phyloP scores from a whole-genome alignment of 2,329 filamentous ascomycete species.

The Metarhizium guizhouense region DNA sequence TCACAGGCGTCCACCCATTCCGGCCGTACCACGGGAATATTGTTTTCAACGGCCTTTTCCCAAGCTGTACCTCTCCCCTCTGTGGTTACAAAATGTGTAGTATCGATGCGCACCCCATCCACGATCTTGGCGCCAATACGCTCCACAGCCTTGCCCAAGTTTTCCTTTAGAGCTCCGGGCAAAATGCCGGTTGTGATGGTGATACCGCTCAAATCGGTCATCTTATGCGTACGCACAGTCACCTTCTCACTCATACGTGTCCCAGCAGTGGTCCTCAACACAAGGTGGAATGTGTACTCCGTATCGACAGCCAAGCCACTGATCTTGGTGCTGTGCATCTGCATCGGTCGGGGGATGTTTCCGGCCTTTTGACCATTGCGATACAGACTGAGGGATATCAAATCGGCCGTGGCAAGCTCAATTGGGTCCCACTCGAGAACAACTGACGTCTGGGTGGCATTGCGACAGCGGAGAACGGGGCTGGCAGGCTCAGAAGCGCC shows the following conservation, averaged over 20 bases:
- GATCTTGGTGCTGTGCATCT: conserved; percentile 94
- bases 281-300: conserved; percentile 89
- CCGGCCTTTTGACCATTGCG: conserved; percentile 96
- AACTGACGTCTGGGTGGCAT: conserved; percentile 96
- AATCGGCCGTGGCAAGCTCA: conserved; percentile 81
- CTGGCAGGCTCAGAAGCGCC: conserved; percentile 68
- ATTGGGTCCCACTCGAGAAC: conserved; percentile 98
- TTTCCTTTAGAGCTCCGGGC: conserved; percentile 62
- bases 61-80: conserved; percentile 83
- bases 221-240: conserved; percentile 87
- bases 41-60: conserved; percentile 97
- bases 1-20: conserved; percentile 99
- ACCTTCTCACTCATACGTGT: conserved; percentile 79
- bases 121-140: conserved; percentile 88
- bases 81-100: conserved; percentile 95
- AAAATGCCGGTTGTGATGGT: conserved; percentile 88
- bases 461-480: conserved; percentile 81
- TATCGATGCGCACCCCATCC: conserved; percentile 88
- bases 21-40: conserved; percentile 91
- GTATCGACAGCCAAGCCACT: conserved; percentile 92
- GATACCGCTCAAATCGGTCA: conserved; percentile 94
- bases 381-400: conserved; percentile 83
- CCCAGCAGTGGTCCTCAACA: conserved; percentile 83
- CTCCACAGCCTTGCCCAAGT: conserved; percentile 65
- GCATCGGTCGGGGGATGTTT: conserved; percentile 77